A percentile compares a stretch with the other conserved stretches of the same genome.
Conservation (phyloP, 768 basidiomycete genomes). For the Sutorius australiensis region DNA sequence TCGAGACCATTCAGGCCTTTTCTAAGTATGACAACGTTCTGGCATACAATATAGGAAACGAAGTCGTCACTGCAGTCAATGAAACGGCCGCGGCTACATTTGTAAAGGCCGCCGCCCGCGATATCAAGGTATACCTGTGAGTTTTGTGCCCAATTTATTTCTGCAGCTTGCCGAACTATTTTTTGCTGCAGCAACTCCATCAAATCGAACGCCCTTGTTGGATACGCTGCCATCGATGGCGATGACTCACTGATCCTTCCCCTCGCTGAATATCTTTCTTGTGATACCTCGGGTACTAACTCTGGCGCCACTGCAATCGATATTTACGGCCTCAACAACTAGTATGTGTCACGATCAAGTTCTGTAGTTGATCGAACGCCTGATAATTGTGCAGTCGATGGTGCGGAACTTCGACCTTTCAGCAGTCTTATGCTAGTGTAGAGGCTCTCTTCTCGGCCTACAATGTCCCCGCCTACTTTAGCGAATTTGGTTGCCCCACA, state of each 20-base stretch:
- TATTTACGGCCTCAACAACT: constrained; percentile 83
- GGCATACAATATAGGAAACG: constrained; percentile 89
- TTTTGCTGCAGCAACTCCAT: constrained; percentile 50
- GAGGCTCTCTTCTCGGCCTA: constrained; percentile 56
- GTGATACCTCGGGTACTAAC: constrained; percentile 54
- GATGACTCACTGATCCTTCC: constrained; percentile 55
- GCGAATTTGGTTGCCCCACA: constrained; percentile 78
- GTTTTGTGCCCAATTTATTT: constrained; percentile 22
- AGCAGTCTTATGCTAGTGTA: constrained; percentile 51
- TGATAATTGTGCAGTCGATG: constrained; percentile 54
- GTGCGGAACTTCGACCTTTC: constrained; percentile 69
- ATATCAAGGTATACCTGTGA: constrained; percentile 80
- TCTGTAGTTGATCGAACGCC: neutral
- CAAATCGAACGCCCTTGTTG: constrained; percentile 63
- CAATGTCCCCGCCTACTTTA: constrained; percentile 85
- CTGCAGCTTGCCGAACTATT: neutral
- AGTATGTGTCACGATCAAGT: constrained; percentile 45
- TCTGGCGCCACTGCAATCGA: constrained; percentile 68
- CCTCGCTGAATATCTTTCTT: constrained; percentile 77
- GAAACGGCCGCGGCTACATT: constrained; percentile 67
- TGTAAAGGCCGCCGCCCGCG: constrained; percentile 89
- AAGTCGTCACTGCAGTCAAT: constrained; percentile 54
- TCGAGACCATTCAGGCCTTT: constrained; percentile 74
- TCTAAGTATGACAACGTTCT: constrained; percentile 85
- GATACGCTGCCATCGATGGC: constrained; percentile 85